phyloP scores from a whole-genome alignment of 2,329 filamentous ascomycete genomes.

The Madurella fahalii region DNA sequence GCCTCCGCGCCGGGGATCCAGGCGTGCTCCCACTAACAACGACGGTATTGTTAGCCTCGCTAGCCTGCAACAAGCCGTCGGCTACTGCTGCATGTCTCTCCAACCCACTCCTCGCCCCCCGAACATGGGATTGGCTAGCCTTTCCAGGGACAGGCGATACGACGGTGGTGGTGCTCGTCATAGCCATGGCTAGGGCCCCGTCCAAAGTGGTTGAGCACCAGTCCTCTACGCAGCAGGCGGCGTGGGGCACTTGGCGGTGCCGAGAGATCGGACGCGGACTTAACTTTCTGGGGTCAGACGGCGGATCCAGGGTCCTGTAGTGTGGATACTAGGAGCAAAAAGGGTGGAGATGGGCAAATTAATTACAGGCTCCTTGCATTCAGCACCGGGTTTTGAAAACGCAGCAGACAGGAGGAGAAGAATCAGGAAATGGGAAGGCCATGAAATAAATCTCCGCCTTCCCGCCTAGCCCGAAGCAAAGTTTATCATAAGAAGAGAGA shows the following conservation, averaged over 20 bases:
- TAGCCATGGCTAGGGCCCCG: background rate
- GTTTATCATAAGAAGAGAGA: too few relatives aligned
- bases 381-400: background rate
- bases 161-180: conserved; percentile 3
- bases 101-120: background rate
- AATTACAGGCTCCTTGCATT: background rate
- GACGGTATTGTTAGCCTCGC: conserved; percentile 1
- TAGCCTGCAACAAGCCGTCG: conserved; percentile 11
- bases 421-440: too few relatives aligned
- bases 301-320: conserved; percentile 2
- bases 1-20: conserved; percentile 10
- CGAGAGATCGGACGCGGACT: background rate
- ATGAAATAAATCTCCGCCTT: too few relatives aligned
- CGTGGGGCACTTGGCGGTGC: conserved; percentile 4
- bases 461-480: too few relatives aligned
- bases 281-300: background rate
- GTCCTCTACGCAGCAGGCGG: background rate
- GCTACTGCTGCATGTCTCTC: conserved; percentile 12
- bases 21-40: conserved; percentile 6
- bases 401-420: too few relatives aligned
- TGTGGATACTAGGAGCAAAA: conserved; percentile 1
- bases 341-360: background rate
- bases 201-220: background rate
- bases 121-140: background rate
- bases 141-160: background rate